Evolutionary conservation across 306 rosid species (phyloP), one percentile per base, ranked within the genome.

Genomic region (Cucurbita pepo): DNA sequence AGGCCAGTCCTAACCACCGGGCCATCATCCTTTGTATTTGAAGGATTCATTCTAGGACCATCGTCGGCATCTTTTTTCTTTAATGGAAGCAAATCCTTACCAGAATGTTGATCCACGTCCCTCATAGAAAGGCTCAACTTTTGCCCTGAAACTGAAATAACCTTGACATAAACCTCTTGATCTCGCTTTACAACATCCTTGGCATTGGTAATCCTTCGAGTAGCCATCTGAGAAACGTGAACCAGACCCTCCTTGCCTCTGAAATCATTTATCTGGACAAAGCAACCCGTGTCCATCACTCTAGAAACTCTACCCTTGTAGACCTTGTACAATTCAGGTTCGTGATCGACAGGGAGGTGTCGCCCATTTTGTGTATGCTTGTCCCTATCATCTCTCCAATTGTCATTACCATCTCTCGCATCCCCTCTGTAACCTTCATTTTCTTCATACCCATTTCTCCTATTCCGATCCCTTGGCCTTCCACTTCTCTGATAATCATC

Each of bases 201-300:
- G n/a, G 90, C 97, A 80, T 86, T 91, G 37, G 52, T 41, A 53
- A 91, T 82, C 79, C 96, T 83, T 38, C 94, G 70, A 15, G 88
- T 89, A 0, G 97, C 97, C 22, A 91, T 89, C 83, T 91, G 97
- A 0, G 96, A 91, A 56, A 89, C 94, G 36, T 91, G 97, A 30
- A 91, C 96, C 83, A 91, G 82, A 43, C 96, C 97, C 74, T 91
- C 97, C 65, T 87, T 91, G 56, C 96, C 97, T 75, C 87, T 87
- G 6, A 88, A 79, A 44, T 91, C 96, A 12, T 63, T 87, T 60
- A 91, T 48, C 76, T 87, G 94, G 19, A 91, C 97, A 75, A 91
- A 91, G 80, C 96, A 89, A 25, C 97, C 95, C 0, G 89, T 85
- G 52, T 91, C 97, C 94, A 89, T 89, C 66, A 88, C 97, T 78